Percentiles rank a stretch among this genome's conserved stretches.
phyloP scores from a whole-genome alignment of 352 stramenopile genomes.

The Phytophthora sp. region DNA sequence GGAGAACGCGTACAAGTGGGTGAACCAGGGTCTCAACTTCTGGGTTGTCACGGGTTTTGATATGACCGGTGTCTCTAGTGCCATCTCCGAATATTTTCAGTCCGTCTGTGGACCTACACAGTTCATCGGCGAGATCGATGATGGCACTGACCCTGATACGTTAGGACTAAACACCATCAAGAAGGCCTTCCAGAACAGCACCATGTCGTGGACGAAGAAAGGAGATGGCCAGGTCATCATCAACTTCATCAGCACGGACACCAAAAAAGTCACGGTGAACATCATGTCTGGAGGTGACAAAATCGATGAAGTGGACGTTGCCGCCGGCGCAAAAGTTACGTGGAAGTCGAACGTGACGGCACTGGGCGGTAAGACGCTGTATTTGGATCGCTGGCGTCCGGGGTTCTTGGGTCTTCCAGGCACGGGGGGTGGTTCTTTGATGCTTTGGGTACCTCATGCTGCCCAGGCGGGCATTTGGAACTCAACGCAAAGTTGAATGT shows the following conservation, averaged over 20 bases:
- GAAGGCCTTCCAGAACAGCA: conserved; percentile 48
- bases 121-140: conserved; percentile 47
- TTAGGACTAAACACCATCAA: conserved; percentile 44
- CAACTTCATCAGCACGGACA: conserved; percentile 44
- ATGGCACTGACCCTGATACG: conserved; percentile 42
- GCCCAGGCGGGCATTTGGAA: conserved; percentile 46
- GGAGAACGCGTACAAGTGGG: conserved; percentile 9
- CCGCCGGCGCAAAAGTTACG: conserved; percentile 33
- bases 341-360: conserved; percentile 44
- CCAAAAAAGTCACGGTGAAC: too few species aligned
- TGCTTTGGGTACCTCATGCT: conserved; percentile 58
- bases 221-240: conserved; percentile 49
- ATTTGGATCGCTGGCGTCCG: conserved; percentile 66
- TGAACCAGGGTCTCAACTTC: conserved; percentile 17
- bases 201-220: conserved; percentile 43
- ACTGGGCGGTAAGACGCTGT: conserved; percentile 62
- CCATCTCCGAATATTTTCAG: conserved; percentile 35
- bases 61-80: conserved; percentile 27
- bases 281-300: too few species aligned
- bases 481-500: conserved; percentile 55
- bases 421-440: conserved; percentile 63
- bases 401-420: conserved; percentile 58
- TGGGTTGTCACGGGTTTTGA: conserved; percentile 25
- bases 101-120: conserved; percentile 41
- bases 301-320: conserved; percentile 44